These are phyloP conservation scores for Paramecium primaurelia DNA, from an alignment of 73 alveolate species.

Conservation along the genomic window DNA sequence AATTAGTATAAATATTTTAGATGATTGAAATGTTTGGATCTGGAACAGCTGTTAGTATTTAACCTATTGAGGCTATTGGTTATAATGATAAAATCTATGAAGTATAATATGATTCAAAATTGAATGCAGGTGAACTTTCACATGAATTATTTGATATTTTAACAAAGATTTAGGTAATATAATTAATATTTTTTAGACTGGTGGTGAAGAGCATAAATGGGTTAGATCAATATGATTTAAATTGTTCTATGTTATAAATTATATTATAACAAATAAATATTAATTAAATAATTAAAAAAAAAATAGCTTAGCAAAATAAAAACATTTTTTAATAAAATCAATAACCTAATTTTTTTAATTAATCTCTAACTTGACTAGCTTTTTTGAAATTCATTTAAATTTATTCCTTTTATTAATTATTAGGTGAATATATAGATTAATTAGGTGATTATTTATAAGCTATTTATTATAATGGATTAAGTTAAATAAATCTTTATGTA, in stretches of 20 bases:
- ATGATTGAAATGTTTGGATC: slow-evolving; percentile 79
- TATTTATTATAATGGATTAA: not conserved
- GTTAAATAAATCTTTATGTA: not conserved
- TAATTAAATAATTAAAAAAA: not conserved
- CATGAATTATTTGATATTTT: not conserved
- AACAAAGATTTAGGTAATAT: not conserved
- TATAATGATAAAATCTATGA: slow-evolving; percentile 62
- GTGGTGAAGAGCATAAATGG: slow-evolving; percentile 15
- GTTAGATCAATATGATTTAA: not conserved
- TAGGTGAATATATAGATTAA: not conserved
- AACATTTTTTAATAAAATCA: not conserved
- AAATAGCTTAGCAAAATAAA: not conserved
- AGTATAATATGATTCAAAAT: not conserved
- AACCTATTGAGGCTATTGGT: slow-evolving; percentile 71
- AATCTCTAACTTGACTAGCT: slow-evolving; percentile 2
- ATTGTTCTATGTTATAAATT: not conserved
- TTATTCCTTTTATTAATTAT: not conserved
- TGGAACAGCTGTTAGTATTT: slow-evolving; percentile 82
- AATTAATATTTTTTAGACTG: not conserved
- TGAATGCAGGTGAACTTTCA: slow-evolving; percentile 3
- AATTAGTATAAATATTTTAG: not conserved
- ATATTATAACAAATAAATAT: not conserved
- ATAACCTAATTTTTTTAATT: slow-evolving; percentile 6
- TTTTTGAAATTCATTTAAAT: not conserved
- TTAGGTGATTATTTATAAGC: not conserved